phyloP scores from a whole-genome alignment of 202 grass and related monocot species.

The Dendrocalamus latiflorus region DNA sequence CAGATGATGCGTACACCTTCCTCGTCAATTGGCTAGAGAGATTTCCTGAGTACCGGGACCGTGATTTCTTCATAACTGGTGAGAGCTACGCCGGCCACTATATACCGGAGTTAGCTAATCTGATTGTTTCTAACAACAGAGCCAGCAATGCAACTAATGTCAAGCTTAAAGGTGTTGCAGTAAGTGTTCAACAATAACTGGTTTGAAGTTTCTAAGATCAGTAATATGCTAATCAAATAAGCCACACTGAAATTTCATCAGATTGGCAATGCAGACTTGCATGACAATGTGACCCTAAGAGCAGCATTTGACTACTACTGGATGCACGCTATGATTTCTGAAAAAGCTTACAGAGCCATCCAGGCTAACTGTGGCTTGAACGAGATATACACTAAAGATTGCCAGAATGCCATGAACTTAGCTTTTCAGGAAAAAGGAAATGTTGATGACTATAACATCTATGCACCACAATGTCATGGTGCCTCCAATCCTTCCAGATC shows the following conservation, averaged over 20 bases:
- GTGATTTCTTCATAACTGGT: slow-evolving; percentile 62
- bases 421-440: too few species aligned
- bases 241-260: slow-evolving; percentile 24
- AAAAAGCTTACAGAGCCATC: slow-evolving; percentile 32
- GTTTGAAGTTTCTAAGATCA: slow-evolving; percentile 12
- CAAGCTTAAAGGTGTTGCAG: slow-evolving; percentile 61
- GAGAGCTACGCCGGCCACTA: slow-evolving; percentile 65
- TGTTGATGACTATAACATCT: too few species aligned
- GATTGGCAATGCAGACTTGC: slow-evolving; percentile 66
- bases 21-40: slow-evolving; percentile 59
- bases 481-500: slow-evolving; percentile 42
- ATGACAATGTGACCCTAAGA: slow-evolving; percentile 40
- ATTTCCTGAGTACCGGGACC: slow-evolving; percentile 37
- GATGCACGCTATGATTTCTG: slow-evolving; percentile 64
- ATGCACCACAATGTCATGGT: slow-evolving; percentile 45
- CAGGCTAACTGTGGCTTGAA: too few species aligned
- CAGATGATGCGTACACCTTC: slow-evolving; percentile 46
- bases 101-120: slow-evolving; percentile 54
- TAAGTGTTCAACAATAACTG: slow-evolving; percentile 43
- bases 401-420: too few species aligned
- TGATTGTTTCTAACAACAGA: slow-evolving; percentile 51
- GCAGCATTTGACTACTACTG: slow-evolving; percentile 57
- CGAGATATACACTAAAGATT: too few species aligned
- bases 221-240: slow-evolving; percentile 22
- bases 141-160: slow-evolving; percentile 11